phyloP scores from a whole-genome alignment of 345 rosid species.

The Garcia nutans region DNA sequence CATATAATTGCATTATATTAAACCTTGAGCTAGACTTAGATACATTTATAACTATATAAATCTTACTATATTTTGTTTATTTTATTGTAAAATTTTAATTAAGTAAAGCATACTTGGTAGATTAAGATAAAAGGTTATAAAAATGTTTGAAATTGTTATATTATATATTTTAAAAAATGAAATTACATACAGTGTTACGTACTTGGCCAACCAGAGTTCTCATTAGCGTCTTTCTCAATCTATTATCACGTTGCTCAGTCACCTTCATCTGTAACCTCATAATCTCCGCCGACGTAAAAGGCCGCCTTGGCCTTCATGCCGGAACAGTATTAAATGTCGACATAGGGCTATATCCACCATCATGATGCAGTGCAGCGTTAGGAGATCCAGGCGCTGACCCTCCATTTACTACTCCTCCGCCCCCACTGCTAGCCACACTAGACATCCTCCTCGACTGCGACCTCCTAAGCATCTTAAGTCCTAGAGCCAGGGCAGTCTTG shows the following conservation, averaged over 20 bases:
- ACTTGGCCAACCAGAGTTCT: conserved; percentile 93
- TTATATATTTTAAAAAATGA: background rate
- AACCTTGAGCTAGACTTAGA: too few relatives aligned
- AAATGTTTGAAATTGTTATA: background rate
- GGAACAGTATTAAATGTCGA: conserved; percentile 44
- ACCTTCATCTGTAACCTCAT: conserved; percentile 94
- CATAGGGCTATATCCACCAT: conserved; percentile 29
- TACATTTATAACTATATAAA: too few relatives aligned
- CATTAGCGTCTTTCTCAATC: conserved; percentile 84
- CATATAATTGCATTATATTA: too few relatives aligned
- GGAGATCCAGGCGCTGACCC: conserved; percentile 57
- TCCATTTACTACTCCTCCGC: conserved; percentile 26
- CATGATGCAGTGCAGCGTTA: conserved; percentile 18
- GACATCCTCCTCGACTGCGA: conserved; percentile 73
- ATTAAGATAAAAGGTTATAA: too few relatives aligned
- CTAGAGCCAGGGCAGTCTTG: too few relatives aligned
- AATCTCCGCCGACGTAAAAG: conserved; percentile 84
- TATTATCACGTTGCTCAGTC: conserved; percentile 78
- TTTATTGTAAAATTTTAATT: too few relatives aligned
- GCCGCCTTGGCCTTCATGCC: conserved; percentile 55
- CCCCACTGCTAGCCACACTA: conserved; percentile 26
- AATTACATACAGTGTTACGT: conserved; percentile 24
- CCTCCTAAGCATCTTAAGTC: conserved; percentile 70
- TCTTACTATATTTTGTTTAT: too few relatives aligned
- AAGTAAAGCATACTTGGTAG: too few relatives aligned